A percentile compares a stretch with the other conserved stretches of the same genome.
Conservation (phyloP, 2,329 filamentous ascomycete genomes). For the Exophiala lecanii-corni region DNA sequence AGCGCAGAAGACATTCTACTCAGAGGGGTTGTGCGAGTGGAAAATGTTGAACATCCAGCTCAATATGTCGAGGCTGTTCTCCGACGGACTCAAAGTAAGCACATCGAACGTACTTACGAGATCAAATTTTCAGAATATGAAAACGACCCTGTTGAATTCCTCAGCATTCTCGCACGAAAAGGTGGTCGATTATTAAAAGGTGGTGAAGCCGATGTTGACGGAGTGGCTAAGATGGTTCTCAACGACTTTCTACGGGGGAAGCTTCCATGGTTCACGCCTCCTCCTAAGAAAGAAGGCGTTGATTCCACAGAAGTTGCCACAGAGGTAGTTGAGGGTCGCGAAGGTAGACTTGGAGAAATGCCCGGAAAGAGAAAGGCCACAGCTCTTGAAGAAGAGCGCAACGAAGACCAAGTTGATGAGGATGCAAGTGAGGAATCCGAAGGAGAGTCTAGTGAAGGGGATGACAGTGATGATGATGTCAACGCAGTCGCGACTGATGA, state of each 20-base stretch:
- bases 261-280: constrained; percentile 91
- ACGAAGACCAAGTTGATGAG: constrained; percentile 44
- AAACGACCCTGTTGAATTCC: constrained; percentile 67
- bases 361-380: constrained; percentile 66
- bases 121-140: constrained; percentile 64
- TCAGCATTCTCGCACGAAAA: constrained; percentile 83
- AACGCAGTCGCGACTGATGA: constrained; percentile 5
- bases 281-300: constrained; percentile 49
- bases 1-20: constrained; percentile 83
- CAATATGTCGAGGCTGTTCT: constrained; percentile 89
- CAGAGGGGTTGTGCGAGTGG: constrained; percentile 84
- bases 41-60: constrained; percentile 93
- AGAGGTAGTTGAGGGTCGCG: constrained; percentile 61
- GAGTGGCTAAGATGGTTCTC: constrained; percentile 92
- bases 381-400: constrained; percentile 44
- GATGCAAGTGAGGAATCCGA: constrained; percentile 7
- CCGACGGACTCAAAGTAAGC: constrained; percentile 72
- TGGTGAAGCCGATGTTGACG: constrained; percentile 91
- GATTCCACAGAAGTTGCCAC: constrained; percentile 45
- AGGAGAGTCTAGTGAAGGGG: background rate
- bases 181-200: constrained; percentile 80
- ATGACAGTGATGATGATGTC: constrained; percentile 19
- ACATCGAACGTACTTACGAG: constrained; percentile 90
- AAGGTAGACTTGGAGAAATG: constrained; percentile 82
- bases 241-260: constrained; percentile 95